Base-by-base conservation (phyloP, 768 basidiomycete species). In the Coprinopsis marcescibilis region DNA sequence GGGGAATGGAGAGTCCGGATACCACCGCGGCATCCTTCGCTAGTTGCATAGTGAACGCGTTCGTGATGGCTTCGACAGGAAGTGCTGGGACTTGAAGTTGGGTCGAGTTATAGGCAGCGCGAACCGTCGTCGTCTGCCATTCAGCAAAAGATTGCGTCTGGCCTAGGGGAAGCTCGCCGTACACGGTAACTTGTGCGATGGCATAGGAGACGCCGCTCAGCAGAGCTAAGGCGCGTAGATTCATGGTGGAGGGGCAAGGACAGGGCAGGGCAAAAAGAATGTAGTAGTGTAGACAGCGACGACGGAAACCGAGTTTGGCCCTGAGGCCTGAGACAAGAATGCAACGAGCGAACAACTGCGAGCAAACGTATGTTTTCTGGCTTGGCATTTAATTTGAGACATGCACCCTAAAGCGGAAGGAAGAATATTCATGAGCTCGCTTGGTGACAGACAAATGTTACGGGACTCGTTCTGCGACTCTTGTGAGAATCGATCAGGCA, bases 51-150 rank as follows among this genome's bases (percentile, higher is more conserved):
- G 60, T 60, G 52, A 80, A 81, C 20, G 66, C 60, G 12, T 58
- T 69, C 4, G 69, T 57, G 33, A 44, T 27, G 3, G 8, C 26
- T 17, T 30, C 54, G 3, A 75, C 61, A 1, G 80, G 78, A 3
- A 77, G 53, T 1, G 74, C 56, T 13, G 81, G 81, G 1, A 81
- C 69, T 12, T 49, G 61, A 8, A 85, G 65, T 2, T 66, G 49
- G 0, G 74, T 74, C 36, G 70, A 64, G 57, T 84, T 74, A 58
- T 80, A 81, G 0, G 76, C 75, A 3, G 77, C 71, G 3, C 65
- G 56, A 1, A 68, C 65, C 0, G 71, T 71, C 37, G 30, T 46
- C 11, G 34, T 49, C 25, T 50, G 41, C 26, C 46, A 30, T 23
- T 27, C 24, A 2, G 44, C 43, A 2, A 52, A 41, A 5, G 44